A percentile compares a stretch with the other conserved stretches of the same genome.
Conservation (phyloP, 768 basidiomycete species). For the Gymnopilus junonius region DNA sequence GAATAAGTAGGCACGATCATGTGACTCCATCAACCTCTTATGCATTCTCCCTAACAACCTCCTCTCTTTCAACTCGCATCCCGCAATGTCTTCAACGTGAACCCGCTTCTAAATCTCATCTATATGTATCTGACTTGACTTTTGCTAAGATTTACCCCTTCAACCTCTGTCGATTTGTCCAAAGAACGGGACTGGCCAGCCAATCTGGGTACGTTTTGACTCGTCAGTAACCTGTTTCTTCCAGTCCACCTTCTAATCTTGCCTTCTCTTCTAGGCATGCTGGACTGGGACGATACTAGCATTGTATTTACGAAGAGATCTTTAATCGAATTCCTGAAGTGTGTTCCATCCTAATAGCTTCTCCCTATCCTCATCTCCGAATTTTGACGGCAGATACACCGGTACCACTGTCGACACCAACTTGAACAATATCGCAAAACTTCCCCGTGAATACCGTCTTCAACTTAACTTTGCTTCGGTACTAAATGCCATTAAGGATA, state of each 20-base stretch:
- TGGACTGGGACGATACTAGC: slow-evolving; percentile 79
- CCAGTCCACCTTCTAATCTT: background rate
- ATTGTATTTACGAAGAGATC: slow-evolving; percentile 83
- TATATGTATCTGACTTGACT: slow-evolving; percentile 5
- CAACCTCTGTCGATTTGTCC: slow-evolving; percentile 56
- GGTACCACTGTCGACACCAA: slow-evolving; percentile 80
- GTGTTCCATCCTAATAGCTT: slow-evolving; percentile 9
- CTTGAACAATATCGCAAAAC: slow-evolving; percentile 72
- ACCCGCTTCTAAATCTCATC: slow-evolving; percentile 13
- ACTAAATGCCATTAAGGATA: slow-evolving; percentile 52
- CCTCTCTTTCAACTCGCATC: slow-evolving; percentile 1
- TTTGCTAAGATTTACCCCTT: slow-evolving; percentile 57
- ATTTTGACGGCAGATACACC: slow-evolving; percentile 53
- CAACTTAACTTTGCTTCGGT: background rate
- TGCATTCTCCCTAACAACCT: slow-evolving; percentile 8
- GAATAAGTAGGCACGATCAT: slow-evolving; percentile 13
- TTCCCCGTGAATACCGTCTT: slow-evolving; percentile 62
- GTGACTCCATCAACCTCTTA: slow-evolving; percentile 8
- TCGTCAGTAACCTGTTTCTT: background rate
- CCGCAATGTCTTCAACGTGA: slow-evolving; percentile 47
- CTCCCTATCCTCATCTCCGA: background rate
- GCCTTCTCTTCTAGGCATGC: slow-evolving; percentile 56
- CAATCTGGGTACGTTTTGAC: slow-evolving; percentile 51
- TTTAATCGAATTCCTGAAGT: slow-evolving; percentile 81
- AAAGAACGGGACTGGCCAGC: slow-evolving; percentile 78